Evolutionary conservation across 345 rosid species (phyloP), one percentile per base, ranked within the genome.

Genomic region (Excoecaria cochinchinensis): DNA sequence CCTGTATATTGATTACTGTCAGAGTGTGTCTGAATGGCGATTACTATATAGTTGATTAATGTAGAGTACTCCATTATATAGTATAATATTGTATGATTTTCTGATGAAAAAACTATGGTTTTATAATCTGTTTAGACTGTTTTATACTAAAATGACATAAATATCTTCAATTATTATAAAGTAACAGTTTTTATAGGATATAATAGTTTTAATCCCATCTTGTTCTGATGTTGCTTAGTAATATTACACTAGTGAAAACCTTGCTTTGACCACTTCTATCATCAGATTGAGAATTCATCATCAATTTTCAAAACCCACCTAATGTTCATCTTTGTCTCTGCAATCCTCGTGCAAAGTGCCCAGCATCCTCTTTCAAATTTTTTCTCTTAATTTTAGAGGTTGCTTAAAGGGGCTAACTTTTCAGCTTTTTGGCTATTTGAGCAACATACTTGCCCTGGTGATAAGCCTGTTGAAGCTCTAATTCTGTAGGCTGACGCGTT

Each of bases 391-490:
- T 31, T 31, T 2, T 31, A 31, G 60, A 6, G 64, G 5, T 64
- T 55, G 52, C 62, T 61, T 53, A 9, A 6, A 31, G 59, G 44
- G 76, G 42, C 48, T 66, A 67, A 39, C 70, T 46, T 75, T 83
- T 87, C 79, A 92, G 97, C 82, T 89, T 95, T 76, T 87, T 92
- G 2, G 97, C 75, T 72, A 92, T 90, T 66, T 87, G 91, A n/a
- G 97, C 93, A 57, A 92, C 85, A 77, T 91, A 91, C 69, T 88
- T 90, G 6, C 97, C 97, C 86, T 92, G 95, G 84, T 90, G 79
- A 83, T 90, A 87, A 13, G 99, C 97, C 75, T 88, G 97, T 67
- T 84, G 84, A 40, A 90, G 90, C 88, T 91, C 99, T 24, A 91
- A 88, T 66, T 91, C 93, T 0, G 95, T 90, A 16, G 97, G 95